phyloP scores from a whole-genome alignment of 116 monocot genomes.

The Posidonia oceanica region DNA sequence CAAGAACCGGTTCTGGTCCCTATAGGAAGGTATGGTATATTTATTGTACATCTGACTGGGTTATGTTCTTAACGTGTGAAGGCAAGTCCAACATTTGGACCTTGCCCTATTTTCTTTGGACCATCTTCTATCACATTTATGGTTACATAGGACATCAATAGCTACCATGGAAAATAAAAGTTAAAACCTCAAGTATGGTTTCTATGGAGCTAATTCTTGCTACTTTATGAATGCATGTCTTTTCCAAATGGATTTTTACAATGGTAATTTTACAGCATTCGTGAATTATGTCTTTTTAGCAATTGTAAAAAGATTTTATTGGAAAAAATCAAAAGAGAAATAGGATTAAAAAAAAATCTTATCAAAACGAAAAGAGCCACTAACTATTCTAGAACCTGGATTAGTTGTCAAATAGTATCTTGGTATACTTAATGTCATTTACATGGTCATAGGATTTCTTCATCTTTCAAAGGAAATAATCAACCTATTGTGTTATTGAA shows the following conservation, averaged over 20 bases:
- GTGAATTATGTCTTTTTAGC: too few relatives aligned
- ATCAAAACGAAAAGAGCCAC: too few relatives aligned
- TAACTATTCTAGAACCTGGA: neutral
- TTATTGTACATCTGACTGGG: neutral
- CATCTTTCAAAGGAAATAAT: neutral
- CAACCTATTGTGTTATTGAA: neutral
- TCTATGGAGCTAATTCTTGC: neutral
- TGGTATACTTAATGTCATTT: neutral
- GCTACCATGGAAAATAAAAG: too few relatives aligned
- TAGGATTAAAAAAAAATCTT: too few relatives aligned
- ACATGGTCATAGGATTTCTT: neutral
- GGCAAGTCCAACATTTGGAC: neutral
- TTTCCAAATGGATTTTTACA: too few relatives aligned
- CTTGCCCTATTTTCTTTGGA: neutral
- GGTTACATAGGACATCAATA: too few relatives aligned
- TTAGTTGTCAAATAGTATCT: neutral
- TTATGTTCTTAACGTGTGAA: too few relatives aligned
- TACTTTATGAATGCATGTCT: neutral
- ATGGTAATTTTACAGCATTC: too few relatives aligned
- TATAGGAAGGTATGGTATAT: constrained; percentile 59
- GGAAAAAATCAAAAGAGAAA: too few relatives aligned
- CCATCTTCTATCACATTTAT: neutral
- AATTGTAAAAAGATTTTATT: too few relatives aligned
- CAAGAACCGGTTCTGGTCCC: constrained; percentile 65
- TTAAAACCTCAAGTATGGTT: too few relatives aligned